Conservation (phyloP, 441 rosid species). For the Kokia cookei region DNA sequence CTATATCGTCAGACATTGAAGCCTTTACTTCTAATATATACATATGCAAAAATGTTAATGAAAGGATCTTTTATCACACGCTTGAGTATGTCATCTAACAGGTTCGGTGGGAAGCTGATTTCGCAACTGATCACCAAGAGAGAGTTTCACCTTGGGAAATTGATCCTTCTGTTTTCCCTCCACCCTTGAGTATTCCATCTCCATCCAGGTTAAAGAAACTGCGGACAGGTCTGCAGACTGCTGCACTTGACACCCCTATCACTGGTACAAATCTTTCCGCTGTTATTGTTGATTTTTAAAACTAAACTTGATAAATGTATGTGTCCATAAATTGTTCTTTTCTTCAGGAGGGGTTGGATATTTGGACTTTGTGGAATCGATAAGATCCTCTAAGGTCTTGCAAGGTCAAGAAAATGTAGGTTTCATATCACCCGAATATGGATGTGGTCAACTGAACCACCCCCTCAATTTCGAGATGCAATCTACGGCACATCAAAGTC, state of each 20-base stretch:
- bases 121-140: constrained; percentile 48
- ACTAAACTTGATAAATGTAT: not conserved
- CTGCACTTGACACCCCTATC: constrained; percentile 45
- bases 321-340: not conserved
- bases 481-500: constrained; percentile 47
- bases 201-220: constrained; percentile 80
- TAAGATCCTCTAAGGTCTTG: constrained; percentile 99
- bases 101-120: constrained; percentile 86
- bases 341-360: constrained; percentile 49
- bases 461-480: constrained; percentile 58
- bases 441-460: constrained; percentile 53
- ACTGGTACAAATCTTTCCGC: constrained; percentile 29
- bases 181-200: constrained; percentile 69
- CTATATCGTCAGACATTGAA: not conserved
- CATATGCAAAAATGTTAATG: not conserved
- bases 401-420: constrained; percentile 99
- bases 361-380: constrained; percentile 81
- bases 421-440: constrained; percentile 57
- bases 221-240: constrained; percentile 50
- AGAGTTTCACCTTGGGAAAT: constrained; percentile 94
- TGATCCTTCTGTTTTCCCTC: constrained; percentile 68
- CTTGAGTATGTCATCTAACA: constrained; percentile 13
- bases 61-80: not conserved
- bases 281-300: not conserved
- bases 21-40: not conserved